Evolutionary conservation across 805 yeast species (phyloP), one percentile per base, ranked within the genome.

Genomic region (Brettanomyces sp.): DNA sequence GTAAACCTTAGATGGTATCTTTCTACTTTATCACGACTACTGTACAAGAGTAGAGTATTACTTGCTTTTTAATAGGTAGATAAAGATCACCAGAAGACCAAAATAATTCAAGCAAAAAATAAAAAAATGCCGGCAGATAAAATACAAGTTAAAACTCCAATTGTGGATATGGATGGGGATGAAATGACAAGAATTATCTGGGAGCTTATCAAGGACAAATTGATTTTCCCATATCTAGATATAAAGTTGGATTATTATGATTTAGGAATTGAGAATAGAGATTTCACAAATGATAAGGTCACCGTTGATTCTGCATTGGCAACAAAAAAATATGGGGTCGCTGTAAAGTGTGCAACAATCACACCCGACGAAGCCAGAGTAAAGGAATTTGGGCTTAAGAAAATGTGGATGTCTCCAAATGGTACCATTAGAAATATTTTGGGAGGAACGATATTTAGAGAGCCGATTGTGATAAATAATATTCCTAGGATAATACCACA

Each of bases 351-450:
- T 72, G 98, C 98, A 47, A 91, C 98, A 44, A 91, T 91, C 65
- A 91, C 98, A n/a, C 97, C 98, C 6, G 95, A 87, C 63, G 98
- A 91, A 71, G 93, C 87, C 42, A 80, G 98, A 59, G 97, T 91
- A 45, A 72, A 85, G 66, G 98, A 91, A 67, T 91, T 88, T 67
- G 70, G 76, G 47, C 76, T 91, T 66, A 89, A 91, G 72, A 85
- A 89, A 66, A 91, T 91, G 98, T 91, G 97, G 97, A 75, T 84
- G 49, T 87, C 96, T 13, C 98, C 98, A 52, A 91, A 91, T 68
- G 98, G 98, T 49, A 91, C 98, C 43, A 86, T 91, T 64, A 82
- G 98, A 70, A 91, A 91, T 72, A 83, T 91, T 51, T 72, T 91
- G 49, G 96, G 96, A 43, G 98, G 98, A 49, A 91, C 97, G 28